These are phyloP conservation scores for Saururus chinensis DNA, from an alignment of 164 flowering plant genomes.

Conservation along the genomic window DNA sequence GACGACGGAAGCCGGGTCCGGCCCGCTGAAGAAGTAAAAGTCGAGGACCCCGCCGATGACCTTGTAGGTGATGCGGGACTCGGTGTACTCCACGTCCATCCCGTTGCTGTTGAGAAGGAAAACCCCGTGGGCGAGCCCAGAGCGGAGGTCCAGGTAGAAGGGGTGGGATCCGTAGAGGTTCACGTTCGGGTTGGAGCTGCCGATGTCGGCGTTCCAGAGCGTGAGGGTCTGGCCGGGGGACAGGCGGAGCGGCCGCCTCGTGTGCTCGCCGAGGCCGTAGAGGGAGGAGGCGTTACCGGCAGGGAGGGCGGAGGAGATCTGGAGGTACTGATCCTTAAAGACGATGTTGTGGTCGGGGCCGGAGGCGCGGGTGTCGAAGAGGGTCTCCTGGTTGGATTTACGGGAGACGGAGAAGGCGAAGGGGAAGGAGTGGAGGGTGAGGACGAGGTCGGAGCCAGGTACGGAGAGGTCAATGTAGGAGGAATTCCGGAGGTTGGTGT, in stretches of 20 bases:
- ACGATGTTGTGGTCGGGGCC: constrained; percentile 25
- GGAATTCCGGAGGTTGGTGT: neutral
- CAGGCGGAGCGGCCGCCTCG: constrained; percentile 47
- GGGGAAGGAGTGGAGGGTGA: constrained; percentile 12
- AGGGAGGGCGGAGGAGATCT: constrained; percentile 55
- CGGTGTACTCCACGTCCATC: constrained; percentile 24
- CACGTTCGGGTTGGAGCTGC: constrained; percentile 26
- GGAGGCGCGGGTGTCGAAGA: constrained; percentile 25
- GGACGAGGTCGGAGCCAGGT: constrained; percentile 18
- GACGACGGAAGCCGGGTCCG: constrained; percentile 20
- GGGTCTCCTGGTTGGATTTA: constrained; percentile 16
- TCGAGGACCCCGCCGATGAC: constrained; percentile 30
- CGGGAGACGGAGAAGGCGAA: constrained; percentile 19
- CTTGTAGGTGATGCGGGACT: constrained; percentile 21
- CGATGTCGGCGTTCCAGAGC: constrained; percentile 63
- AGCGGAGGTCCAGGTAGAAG: constrained; percentile 61
- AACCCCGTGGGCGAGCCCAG: constrained; percentile 44
- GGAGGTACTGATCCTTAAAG: constrained; percentile 73
- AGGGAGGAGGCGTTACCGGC: constrained; percentile 26
- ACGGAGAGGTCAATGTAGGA: constrained; percentile 3
- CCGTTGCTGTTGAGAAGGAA: constrained; percentile 35
- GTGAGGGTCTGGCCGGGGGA: constrained; percentile 37
- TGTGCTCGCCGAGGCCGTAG: constrained; percentile 86
- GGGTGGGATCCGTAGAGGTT: constrained; percentile 85
- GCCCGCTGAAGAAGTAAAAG: constrained; percentile 30